Percentiles rank a stretch among this genome's conserved stretches.
phyloP scores from a whole-genome alignment of 2,329 filamentous ascomycete species.

The Myrmaecium sp. region DNA sequence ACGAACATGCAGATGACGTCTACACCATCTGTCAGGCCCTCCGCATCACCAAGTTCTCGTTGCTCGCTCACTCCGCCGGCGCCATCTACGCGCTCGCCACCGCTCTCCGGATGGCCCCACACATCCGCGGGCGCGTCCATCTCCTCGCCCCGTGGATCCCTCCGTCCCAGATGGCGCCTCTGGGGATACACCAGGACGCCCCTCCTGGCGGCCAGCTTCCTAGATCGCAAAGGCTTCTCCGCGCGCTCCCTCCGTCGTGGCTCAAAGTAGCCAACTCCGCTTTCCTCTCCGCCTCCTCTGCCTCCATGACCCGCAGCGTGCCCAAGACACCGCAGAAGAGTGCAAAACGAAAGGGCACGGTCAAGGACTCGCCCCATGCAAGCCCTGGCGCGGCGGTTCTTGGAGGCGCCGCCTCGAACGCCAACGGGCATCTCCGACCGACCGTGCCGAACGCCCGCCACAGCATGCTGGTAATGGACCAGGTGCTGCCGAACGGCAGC shows the following conservation, averaged over 20 bases:
- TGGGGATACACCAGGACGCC: conserved; percentile 49
- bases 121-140: conserved; percentile 87
- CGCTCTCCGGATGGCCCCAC: conserved; percentile 85
- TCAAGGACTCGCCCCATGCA: conserved; percentile 7
- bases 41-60: conserved; percentile 89
- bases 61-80: conserved; percentile 87
- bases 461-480: conserved; percentile 33
- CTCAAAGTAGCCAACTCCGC: conserved; percentile 89
- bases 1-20: conserved; percentile 48
- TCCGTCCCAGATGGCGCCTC: conserved; percentile 40
- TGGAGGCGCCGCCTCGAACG: conserved; percentile 2
- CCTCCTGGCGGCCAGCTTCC: conserved; percentile 76
- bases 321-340: conserved; percentile 12
- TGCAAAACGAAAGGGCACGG: conserved; percentile 13
- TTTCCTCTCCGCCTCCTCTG: conserved; percentile 85
- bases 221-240: conserved; percentile 77
- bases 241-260: conserved; percentile 76
- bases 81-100: conserved; percentile 97
- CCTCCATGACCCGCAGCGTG: conserved; percentile 51
- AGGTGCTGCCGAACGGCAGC: conserved; percentile 23
- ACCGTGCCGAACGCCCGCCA: conserved; percentile 21
- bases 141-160: conserved; percentile 94
- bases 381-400: too few relatives aligned
- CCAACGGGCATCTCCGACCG: conserved; percentile 9
- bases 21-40: conserved; percentile 83